phyloP scores from a whole-genome alignment of 345 rosid species.

The Hypericum androsaemum region DNA sequence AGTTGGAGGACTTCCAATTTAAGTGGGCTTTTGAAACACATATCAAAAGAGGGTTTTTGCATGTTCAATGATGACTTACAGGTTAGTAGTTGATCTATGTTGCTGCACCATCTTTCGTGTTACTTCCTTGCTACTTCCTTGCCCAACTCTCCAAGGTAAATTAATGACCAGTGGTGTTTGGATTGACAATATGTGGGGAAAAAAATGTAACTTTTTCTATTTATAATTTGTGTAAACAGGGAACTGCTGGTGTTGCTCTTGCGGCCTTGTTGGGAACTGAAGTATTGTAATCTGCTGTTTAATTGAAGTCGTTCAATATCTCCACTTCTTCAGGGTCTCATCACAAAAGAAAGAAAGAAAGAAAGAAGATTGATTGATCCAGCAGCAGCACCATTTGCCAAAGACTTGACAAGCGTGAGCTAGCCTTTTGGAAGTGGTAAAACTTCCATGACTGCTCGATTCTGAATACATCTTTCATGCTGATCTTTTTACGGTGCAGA shows the following conservation, averaged over 20 bases:
- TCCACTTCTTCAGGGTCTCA: conserved; percentile 52
- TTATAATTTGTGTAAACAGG: conserved; percentile 43
- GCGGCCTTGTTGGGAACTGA: conserved; percentile 79
- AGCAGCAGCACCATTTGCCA: conserved; percentile 78
- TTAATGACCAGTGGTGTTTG: too few relatives aligned
- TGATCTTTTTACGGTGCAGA: neutral
- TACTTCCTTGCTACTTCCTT: too few relatives aligned
- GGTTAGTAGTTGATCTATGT: conserved; percentile 28
- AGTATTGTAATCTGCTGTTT: too few relatives aligned
- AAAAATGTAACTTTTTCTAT: neutral
- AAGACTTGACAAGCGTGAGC: conserved; percentile 61
- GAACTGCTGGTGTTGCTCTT: conserved; percentile 99
- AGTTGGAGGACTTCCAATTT: conserved; percentile 98
- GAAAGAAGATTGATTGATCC: conserved; percentile 82
- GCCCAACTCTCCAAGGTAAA: too few relatives aligned
- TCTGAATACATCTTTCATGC: conserved; percentile 9
- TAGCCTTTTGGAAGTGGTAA: conserved; percentile 81
- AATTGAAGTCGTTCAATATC: too few relatives aligned
- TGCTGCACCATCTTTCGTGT: too few relatives aligned
- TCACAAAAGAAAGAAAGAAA: conserved; percentile 85
- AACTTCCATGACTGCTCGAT: conserved; percentile 13
- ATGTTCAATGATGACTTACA: conserved; percentile 99
- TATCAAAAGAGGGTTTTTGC: conserved; percentile 80
- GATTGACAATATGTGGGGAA: too few relatives aligned
- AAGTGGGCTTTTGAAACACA: conserved; percentile 97